Evolutionary conservation across 352 stramenopile species (phyloP), one percentile per base, ranked within the genome.

Genomic region (Globisporangium cylindrosporum): DNA sequence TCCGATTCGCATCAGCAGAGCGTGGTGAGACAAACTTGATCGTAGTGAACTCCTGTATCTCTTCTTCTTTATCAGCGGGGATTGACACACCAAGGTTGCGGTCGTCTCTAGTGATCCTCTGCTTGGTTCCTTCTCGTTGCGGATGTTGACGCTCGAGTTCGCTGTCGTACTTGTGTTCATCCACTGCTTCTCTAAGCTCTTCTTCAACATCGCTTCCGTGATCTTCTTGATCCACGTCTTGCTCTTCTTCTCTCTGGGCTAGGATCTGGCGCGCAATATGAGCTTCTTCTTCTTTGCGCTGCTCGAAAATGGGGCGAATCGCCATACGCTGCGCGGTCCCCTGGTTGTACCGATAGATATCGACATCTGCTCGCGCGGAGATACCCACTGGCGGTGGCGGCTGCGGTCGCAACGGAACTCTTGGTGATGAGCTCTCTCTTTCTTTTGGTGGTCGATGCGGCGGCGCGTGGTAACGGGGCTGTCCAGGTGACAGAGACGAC

Each of bases 221-320:
- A 20, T 6, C 55, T 20, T 56, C 41, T 15, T 20, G 24, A n/a
- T 25, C 22, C 36, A 18, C 36, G 10, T 6, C 24, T 6, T 64
- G 15, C 8, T 72, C 66, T 15, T 73, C 64, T n/a, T 69, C 65
- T 36, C 68, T 72, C 38, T 68, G 72, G 1, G 66, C 55, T 2
- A 86, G 73, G 15, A 81, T 63, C 14, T 72, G 46, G 27, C 74
- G 55, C 0, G 68, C 60, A 14, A 75, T 32, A 18, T 77, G 66
- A 34, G 74, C 73, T 65, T 84, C 78, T 18, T 76, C 75, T 12
- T 80, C 80, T 38, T 75, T 78, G 1, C 80, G 75, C 55, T 90
- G 74, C 70, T 90, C 80, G 29, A 93, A 91, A 43, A 94, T 57
- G 9, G 86, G 86, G 4, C 82, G 78, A n/a, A 94, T 90, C 22